These are phyloP conservation scores for Venustampulla echinocandica DNA, from an alignment of 495 filamentous ascomycete species.

Conservation along the genomic window DNA sequence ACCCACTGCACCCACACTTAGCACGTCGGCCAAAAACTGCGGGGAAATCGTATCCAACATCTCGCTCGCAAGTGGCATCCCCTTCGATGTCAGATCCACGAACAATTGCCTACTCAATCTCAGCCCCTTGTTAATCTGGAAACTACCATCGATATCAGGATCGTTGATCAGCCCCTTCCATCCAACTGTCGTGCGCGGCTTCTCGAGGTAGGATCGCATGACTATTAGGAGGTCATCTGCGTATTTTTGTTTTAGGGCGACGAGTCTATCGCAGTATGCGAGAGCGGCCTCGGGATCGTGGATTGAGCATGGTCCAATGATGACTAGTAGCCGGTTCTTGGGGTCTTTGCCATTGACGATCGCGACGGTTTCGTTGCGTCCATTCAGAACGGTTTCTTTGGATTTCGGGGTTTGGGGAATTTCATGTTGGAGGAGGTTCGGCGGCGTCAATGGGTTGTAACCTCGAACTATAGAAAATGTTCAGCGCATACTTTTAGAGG, in stretches of 20 bases:
- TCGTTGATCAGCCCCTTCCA: conserved; percentile 99
- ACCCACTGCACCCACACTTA: conserved; percentile 88
- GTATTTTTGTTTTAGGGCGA: conserved; percentile 83
- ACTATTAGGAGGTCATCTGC: conserved; percentile 83
- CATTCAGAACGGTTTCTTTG: conserved; percentile 67
- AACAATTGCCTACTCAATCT: conserved; percentile 83
- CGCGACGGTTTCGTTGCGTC: conserved; percentile 71
- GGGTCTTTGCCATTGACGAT: conserved; percentile 74
- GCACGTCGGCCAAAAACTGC: conserved; percentile 91
- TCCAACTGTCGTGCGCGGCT: conserved; percentile 94
- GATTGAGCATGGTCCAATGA: conserved; percentile 94
- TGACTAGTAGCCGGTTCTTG: conserved; percentile 72
- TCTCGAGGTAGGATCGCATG: conserved; percentile 98
- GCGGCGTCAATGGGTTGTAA: conserved; percentile 89
- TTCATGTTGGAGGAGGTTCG: conserved; percentile 92
- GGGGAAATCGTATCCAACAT: conserved; percentile 99
- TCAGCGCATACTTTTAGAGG: conserved; percentile 10
- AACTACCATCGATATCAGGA: conserved; percentile 96
- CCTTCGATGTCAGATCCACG: conserved; percentile 84
- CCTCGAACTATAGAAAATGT: conserved; percentile 54
- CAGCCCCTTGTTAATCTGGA: conserved; percentile 98
- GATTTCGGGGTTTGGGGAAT: conserved; percentile 72
- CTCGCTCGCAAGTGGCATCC: conserved; percentile 97
- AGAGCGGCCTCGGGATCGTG: conserved; percentile 89
- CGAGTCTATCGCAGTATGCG: conserved; percentile 82